Base-by-base conservation (phyloP, 1,284 basidiomycete genomes). In the Ceratobasidium sp. region DNA sequence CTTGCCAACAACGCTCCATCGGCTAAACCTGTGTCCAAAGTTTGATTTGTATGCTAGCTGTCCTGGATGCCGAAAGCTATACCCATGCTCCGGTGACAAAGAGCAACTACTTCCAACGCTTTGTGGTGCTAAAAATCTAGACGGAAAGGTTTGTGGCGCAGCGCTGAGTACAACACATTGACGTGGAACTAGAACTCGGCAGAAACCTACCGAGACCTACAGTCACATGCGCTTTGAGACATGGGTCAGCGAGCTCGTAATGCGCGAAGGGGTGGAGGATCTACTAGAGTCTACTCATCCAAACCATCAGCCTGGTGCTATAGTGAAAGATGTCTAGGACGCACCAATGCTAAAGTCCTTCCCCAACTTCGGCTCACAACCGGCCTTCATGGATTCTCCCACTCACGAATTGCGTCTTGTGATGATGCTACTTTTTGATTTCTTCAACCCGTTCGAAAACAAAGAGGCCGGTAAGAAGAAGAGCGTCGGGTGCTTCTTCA, bases 391-490 rank as follows among this genome's bases (percentile, higher is more conserved):
- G 40, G 13, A 44, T n/a, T 3, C 10, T n/a, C 42, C 62, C n/a
- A 1, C 42, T 2, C 12, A 15, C 23, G n/a, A 65, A 9, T 42
- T 65, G 1, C 40, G 40, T 3, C 40, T 65, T n/a, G 1, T 26
- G 0, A 44, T 65, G 3, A 40, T 64, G 33, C 61, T 64, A 13
- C 15, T 69, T 28, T 61, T 28, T 33, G 78, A 79, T 40, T 76
- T 74, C 46, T 79, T 77, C 52, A 77, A 76, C 46, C 78, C 74
- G 0, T 57, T 68, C n/a, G 9, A 10, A 6, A 77, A 77, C 50
- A 52, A 52, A 10, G 26, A 20, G 4, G 3, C 75, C 23, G 62
- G 59, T 28, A 69, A 77, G 50, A 50, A 54, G 13, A 10, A 40
- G 12, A 73, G 52, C 44, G 73, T 78, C 33, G 78, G 73, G 9